Conservation (phyloP, 73 alveolate species). For the Paramecium octaurelia region DNA sequence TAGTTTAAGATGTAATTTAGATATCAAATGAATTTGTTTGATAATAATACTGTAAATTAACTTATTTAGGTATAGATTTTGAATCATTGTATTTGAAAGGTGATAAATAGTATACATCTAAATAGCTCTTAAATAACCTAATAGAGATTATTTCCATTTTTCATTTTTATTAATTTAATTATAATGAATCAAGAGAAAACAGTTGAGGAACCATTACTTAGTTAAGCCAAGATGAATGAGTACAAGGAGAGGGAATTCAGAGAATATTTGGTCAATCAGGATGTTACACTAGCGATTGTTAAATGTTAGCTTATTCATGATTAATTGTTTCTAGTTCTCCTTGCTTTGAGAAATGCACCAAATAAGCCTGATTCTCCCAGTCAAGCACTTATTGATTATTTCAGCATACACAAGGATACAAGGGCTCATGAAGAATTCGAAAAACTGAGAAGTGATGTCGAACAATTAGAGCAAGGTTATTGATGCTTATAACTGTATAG, state of each 20-base stretch:
- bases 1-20: too few species aligned
- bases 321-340: neutral
- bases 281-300: slow-evolving; percentile 14
- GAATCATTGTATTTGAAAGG: too few species aligned
- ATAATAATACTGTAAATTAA: too few species aligned
- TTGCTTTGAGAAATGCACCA: neutral
- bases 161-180: neutral
- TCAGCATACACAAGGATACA: neutral
- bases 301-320: neutral
- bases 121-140: neutral
- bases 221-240: slow-evolving; percentile 22
- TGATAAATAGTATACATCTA: too few species aligned
- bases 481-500: neutral
- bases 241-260: slow-evolving; percentile 29
- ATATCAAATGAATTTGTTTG: too few species aligned
- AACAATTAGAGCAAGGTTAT: neutral
- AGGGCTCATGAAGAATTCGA: neutral
- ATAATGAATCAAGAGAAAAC: slow-evolving; percentile 10
- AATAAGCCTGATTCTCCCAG: slow-evolving; percentile 34
- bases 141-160: slow-evolving; percentile 52
- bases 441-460: neutral
- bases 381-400: slow-evolving; percentile 3
- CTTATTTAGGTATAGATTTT: too few species aligned
- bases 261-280: neutral
- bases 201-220: slow-evolving; percentile 7